A percentile compares a stretch with the other conserved stretches of the same genome.
Evolutionary conservation across 2,329 filamentous ascomycete species (phyloP).

Genomic region (Diaporthe helianthi): DNA sequence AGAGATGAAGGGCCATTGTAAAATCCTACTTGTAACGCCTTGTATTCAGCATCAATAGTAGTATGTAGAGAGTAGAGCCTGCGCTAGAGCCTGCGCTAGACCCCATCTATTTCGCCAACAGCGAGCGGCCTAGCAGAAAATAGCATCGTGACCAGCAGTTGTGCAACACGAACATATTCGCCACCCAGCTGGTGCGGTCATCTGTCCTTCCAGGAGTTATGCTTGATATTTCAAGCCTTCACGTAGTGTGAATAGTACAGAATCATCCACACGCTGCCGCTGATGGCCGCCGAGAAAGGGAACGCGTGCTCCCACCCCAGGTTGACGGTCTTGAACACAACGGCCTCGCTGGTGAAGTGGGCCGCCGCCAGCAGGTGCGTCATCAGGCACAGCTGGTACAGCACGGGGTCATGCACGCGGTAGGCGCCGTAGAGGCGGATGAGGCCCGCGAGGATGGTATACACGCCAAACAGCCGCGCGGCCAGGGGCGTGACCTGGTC

Average conservation of each 20-base stretch:
- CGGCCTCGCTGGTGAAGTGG: conserved; percentile 83
- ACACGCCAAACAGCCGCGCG: conserved; percentile 84
- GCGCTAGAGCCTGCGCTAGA: not conserved
- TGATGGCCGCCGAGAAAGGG: conserved; percentile 56
- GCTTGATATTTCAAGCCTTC: not conserved
- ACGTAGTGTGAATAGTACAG: conserved; percentile 76
- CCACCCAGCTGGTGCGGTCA: too few species aligned
- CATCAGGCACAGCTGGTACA: conserved; percentile 83
- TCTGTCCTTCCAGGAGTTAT: not conserved
- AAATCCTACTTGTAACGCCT: not conserved
- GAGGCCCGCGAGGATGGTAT: conserved; percentile 80
- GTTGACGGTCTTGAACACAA: conserved; percentile 77
- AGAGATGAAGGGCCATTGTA: conserved; percentile 1
- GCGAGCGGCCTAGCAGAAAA: not conserved
- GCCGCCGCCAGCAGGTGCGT: conserved; percentile 79
- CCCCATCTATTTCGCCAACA: too few species aligned
- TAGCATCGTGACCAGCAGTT: not conserved
- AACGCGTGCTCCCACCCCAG: conserved; percentile 64
- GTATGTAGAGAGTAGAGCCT: not conserved
- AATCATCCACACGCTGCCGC: conserved; percentile 65
- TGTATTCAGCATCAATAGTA: conserved; percentile 18
- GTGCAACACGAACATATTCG: not conserved
- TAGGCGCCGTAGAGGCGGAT: conserved; percentile 86
- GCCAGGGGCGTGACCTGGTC: conserved; percentile 77
- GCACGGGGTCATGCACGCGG: conserved; percentile 72